phyloP scores from a whole-genome alignment of 129 eudicot genomes.

The Apium graveolens region DNA sequence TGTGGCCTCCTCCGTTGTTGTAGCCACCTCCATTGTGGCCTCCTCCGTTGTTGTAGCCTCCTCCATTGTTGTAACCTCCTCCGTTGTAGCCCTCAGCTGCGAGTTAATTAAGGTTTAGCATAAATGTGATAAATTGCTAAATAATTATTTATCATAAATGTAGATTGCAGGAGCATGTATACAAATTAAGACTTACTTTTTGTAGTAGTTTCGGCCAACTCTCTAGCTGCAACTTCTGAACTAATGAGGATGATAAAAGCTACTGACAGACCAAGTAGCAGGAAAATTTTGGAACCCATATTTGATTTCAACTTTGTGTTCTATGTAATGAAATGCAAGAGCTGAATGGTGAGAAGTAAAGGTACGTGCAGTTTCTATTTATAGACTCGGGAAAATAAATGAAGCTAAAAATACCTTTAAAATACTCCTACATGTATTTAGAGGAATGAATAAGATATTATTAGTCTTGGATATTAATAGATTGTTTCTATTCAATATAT shows the following conservation, averaged over 20 bases:
- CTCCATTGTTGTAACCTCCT: too few species aligned
- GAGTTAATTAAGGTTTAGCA: background rate
- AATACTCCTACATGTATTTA: too few species aligned
- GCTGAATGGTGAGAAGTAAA: background rate
- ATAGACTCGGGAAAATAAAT: background rate
- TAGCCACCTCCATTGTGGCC: too few species aligned
- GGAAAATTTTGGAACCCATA: constrained; percentile 6
- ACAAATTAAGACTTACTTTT: background rate
- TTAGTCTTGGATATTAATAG: too few species aligned
- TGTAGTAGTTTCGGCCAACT: background rate
- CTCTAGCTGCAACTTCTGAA: background rate
- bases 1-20: too few species aligned
- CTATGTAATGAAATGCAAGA: background rate
- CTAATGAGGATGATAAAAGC: constrained; percentile 5
- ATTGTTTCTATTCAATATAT: too few species aligned
- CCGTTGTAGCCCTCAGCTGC: background rate
- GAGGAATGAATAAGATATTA: too few species aligned
- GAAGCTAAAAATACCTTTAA: too few species aligned
- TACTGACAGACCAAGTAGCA: background rate
- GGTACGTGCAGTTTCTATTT: background rate
- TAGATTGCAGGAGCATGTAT: too few species aligned
- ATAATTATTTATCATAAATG: too few species aligned
- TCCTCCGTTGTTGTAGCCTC: too few species aligned
- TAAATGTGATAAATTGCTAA: too few species aligned
- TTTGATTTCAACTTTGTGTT: background rate